Conservation (phyloP, 345 rosid species). For the Syzygium jambos region DNA sequence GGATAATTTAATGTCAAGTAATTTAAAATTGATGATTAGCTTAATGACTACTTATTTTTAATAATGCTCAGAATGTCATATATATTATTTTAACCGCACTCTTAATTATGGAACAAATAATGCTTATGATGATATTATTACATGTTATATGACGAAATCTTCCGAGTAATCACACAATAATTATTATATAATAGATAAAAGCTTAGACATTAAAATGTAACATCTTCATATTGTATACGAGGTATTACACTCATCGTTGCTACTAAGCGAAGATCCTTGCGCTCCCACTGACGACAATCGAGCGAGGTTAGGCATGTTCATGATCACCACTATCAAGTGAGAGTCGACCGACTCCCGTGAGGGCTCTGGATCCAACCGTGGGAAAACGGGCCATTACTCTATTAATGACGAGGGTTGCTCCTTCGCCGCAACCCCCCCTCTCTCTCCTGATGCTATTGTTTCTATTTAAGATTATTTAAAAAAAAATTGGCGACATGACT, state of each 20-base stretch:
- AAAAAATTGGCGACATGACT: not conserved
- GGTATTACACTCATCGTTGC: too few species aligned
- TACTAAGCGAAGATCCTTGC: too few species aligned
- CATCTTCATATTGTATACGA: too few species aligned
- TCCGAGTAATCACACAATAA: too few species aligned
- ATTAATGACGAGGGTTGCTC: fast-evolving
- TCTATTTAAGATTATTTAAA: not conserved
- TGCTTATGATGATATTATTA: not conserved
- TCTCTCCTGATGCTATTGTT: not conserved
- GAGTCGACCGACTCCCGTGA: not conserved
- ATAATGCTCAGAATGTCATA: not conserved
- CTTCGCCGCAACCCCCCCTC: not conserved
- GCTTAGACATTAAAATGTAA: too few species aligned
- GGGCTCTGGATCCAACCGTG: fast-evolving
- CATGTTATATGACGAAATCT: not conserved
- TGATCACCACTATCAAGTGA: not conserved
- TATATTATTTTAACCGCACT: not conserved
- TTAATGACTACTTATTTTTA: not conserved
- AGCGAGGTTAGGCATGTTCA: not conserved
- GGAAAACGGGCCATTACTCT: not conserved
- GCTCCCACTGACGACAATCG: not conserved
- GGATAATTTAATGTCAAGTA: too few species aligned
- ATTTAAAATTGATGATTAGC: not conserved
- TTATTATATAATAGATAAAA: too few species aligned
- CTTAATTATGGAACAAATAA: not conserved